Evolutionary conservation across 805 yeast genomes (phyloP), one percentile per base, ranked within the genome.

Genomic region (Phaffomyces thermotolerans): DNA sequence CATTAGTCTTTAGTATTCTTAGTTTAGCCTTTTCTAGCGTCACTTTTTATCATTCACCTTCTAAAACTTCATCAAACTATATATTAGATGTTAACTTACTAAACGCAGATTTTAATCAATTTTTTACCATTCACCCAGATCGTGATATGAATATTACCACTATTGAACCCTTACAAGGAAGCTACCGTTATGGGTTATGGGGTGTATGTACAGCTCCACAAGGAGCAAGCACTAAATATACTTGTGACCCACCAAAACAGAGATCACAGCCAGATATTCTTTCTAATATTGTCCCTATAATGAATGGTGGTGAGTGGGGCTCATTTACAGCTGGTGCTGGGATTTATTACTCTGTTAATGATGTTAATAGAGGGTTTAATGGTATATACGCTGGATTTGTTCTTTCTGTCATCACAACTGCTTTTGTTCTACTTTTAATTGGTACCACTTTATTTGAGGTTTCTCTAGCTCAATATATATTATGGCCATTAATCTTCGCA

Each of bases 101-200:
- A 20, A 34, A 34, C 22, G 36, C 36, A 12, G 25, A 34, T 34
- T 34, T 34, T 20, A 22, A 18, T n/a, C 17, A 18, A 6, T 9
- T 34, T 13, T 18, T 13, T 8, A 22, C 20, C 17, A 4, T 14
- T 20, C 15, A 20, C 8, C 36, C 36, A 12, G 18, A 39, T 18
- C 35, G 37, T 24, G 34, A 33, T 29, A 4, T 34, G 8, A 25
- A 32, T 25, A 23, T 39, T 17, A 39, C 42, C 13, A 25, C 6
- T 14, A 27, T 27, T 10, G 1, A 2, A 27, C 29, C 29, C 29
- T 24, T 39, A 24, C 14, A 39, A 15, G 42, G 27, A 13, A 22
- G 34, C 20, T 39, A 39, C 24, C 34, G 42, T 12, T 39, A 22
- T 27, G 42, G 42, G 4, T 32, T 39, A 25, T 39, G 42, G 42